Base-by-base conservation (phyloP, 2,329 filamentous ascomycete genomes). In the Paecilomyces formosus region DNA sequence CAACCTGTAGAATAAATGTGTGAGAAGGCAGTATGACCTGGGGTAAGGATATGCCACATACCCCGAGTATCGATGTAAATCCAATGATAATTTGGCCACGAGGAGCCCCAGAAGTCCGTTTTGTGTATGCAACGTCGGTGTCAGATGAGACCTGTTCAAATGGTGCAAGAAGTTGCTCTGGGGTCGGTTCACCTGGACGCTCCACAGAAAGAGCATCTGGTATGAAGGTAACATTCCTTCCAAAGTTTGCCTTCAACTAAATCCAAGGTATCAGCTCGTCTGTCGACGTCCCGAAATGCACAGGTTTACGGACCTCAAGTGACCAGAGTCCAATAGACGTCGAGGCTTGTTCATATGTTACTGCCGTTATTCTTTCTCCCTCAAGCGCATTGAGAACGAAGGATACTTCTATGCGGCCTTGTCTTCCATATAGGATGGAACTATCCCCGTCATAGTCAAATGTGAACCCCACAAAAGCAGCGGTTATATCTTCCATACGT, bases 41-140 rank as follows among this genome's bases (percentile, higher is more conserved):
- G 11, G 30, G 30, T 31, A 12, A 31, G 11, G 21, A 50, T 50
- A 13, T 22, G 15, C 12, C 50, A 57, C 56, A 24, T 28, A 53
- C 50, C 50, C 35, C 56, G 15, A 57, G 56, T 21, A 57, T 35
- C n/a, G 52, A 54, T 13, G 21, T 24, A 54, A 57, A 56, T 18
- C 55, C 55, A 51, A 22, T 56, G 22, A 56, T 31, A 13, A 52
- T 28, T 56, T 56, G 33, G 45, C 55, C 55, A 3, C 28, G 22
- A 26, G 39, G 35, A 21, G 30, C 55, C 26, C 13, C 8, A 11
- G 30, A 3, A 31, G 33, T 50, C 45, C 28, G 15, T 18, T 56
- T 31, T 11, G 18, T 56, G 39, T 56, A 56, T 8, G 50, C 11
- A 22, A 24, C 35, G 45, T 28, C 53, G 24, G 24, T 4, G 21